Conservation (phyloP, 768 basidiomycete genomes). For the Lepiota brunneoincarnata region DNA sequence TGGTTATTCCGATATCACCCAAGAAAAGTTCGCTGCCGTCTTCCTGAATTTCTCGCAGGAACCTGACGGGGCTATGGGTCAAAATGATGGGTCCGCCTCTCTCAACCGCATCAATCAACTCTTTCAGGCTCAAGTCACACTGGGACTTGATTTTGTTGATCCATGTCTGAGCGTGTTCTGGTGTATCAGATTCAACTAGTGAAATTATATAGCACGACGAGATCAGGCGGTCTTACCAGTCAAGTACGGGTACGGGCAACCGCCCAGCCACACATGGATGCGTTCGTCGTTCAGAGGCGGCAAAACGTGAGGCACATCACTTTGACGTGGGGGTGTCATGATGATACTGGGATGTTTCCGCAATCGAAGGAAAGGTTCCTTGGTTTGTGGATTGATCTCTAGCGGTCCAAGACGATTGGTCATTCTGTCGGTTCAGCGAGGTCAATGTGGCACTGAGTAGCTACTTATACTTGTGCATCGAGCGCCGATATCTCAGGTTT, state of each 20-base stretch:
- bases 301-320: slow-evolving; percentile 34
- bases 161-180: slow-evolving; percentile 35
- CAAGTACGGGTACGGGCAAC: slow-evolving; percentile 55
- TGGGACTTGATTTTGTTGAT: slow-evolving; percentile 22
- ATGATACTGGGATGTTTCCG: slow-evolving; percentile 50
- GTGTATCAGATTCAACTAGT: neutral
- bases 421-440: no score
- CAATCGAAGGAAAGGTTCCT: slow-evolving; percentile 50
- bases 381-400: slow-evolving; percentile 29
- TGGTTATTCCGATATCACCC: slow-evolving; percentile 41
- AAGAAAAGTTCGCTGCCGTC: slow-evolving; percentile 56
- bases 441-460: no score
- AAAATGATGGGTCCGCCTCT: slow-evolving; percentile 30
- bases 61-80: slow-evolving; percentile 44
- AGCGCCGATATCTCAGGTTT: no score
- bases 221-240: slow-evolving; percentile 22
- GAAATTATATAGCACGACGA: neutral
- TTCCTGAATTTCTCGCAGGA: slow-evolving; percentile 50
- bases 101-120: slow-evolving; percentile 23
- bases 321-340: slow-evolving; percentile 53
- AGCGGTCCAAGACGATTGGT: slow-evolving; percentile 18
- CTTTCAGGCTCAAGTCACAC: slow-evolving; percentile 28
- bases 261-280: slow-evolving; percentile 13
- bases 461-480: no score
- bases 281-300: neutral